phyloP scores from a whole-genome alignment of 768 basidiomycete genomes.

The Collybia sordida region DNA sequence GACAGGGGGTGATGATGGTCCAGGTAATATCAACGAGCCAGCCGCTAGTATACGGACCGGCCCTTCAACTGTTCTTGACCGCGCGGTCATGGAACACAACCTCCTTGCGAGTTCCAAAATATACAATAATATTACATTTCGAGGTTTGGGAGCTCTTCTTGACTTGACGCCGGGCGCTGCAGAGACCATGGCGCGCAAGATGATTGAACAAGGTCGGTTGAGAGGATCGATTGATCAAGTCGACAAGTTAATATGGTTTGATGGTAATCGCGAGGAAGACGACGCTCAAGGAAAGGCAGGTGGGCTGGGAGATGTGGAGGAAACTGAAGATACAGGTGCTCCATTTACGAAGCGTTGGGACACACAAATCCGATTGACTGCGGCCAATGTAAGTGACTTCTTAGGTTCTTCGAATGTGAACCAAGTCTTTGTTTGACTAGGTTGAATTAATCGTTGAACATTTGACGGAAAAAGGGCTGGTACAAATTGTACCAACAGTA shows the following conservation, averaged over 20 bases:
- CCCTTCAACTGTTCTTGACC: conserved; percentile 92
- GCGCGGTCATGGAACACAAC: conserved; percentile 99
- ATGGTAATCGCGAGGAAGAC: conserved; percentile 82
- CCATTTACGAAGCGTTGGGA: conserved; percentile 97
- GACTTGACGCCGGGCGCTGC: conserved; percentile 91
- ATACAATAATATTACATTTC: conserved; percentile 96
- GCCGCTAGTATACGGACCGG: conserved; percentile 78
- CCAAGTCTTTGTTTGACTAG: conserved; percentile 33
- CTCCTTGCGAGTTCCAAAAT: conserved; percentile 94
- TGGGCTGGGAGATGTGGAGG: conserved; percentile 87
- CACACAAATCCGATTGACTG: conserved; percentile 84
- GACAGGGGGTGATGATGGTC: conserved; percentile 56
- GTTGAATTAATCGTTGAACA: conserved; percentile 88
- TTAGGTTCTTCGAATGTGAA: not conserved
- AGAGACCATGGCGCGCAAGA: conserved; percentile 95
- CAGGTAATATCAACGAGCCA: conserved; percentile 46
- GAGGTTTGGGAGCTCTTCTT: conserved; percentile 86
- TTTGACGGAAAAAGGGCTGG: conserved; percentile 69
- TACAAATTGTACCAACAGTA: conserved; percentile 33
- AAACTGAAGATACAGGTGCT: conserved; percentile 84
- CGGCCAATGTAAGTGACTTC: conserved; percentile 66
- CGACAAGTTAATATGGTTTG: conserved; percentile 92
- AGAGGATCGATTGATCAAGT: conserved; percentile 96
- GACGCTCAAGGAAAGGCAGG: conserved; percentile 94
- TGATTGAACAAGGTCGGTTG: conserved; percentile 97